Conservation (phyloP, 805 yeast species). For the Pichia cephalocereana region DNA sequence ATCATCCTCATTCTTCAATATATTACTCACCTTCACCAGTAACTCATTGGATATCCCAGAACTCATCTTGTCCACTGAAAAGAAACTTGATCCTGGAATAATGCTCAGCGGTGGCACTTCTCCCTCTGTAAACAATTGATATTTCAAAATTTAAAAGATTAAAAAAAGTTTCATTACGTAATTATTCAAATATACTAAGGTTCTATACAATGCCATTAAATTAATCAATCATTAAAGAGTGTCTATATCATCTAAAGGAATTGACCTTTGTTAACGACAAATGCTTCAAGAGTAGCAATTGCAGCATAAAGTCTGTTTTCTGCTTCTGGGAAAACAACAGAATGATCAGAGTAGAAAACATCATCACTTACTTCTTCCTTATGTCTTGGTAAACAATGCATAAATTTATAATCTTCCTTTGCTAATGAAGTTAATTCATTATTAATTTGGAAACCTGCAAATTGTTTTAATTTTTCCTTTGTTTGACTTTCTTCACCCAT, state of each 20-base stretch:
- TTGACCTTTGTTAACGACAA: constrained; percentile 77
- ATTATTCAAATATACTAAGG: too few relatives aligned
- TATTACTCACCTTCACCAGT: constrained; percentile 16
- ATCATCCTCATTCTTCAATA: constrained; percentile 31
- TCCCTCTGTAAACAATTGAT: too few relatives aligned
- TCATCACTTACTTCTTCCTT: constrained; percentile 90
- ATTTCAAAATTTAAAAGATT: too few relatives aligned
- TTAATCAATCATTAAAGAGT: too few relatives aligned
- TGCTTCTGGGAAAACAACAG: constrained; percentile 90
- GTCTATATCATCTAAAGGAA: constrained; percentile 12
- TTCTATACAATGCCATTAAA: too few relatives aligned
- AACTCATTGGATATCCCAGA: background rate
- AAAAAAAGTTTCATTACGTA: too few relatives aligned
- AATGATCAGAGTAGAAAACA: constrained; percentile 74
- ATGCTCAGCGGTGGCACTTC: too few relatives aligned
- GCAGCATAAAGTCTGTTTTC: constrained; percentile 96
- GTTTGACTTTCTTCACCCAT: constrained; percentile 95
- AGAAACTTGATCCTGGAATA: too few relatives aligned
- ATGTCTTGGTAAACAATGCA: constrained; percentile 98
- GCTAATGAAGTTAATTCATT: constrained; percentile 54
- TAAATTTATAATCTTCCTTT: constrained; percentile 73
- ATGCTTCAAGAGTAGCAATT: constrained; percentile 83
- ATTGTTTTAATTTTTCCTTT: constrained; percentile 61
- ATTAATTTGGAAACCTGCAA: constrained; percentile 80
- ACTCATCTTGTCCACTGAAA: background rate